A percentile compares a stretch with the other conserved stretches of the same genome.
phyloP scores from a whole-genome alignment of 805 yeast species.

The Yarrowia sp. region DNA sequence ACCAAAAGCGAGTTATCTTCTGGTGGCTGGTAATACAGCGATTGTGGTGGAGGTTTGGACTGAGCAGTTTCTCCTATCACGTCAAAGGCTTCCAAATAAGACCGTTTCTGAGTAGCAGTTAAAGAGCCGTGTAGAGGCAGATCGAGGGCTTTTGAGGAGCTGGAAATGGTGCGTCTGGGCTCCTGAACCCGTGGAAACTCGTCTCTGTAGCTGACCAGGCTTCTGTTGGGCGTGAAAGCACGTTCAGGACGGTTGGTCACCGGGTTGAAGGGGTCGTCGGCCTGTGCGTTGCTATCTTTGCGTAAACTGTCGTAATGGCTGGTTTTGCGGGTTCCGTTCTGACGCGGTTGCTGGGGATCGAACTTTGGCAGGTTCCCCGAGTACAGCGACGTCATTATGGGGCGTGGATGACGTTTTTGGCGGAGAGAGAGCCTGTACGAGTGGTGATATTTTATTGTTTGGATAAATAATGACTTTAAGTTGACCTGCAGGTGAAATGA shows the following conservation, averaged over 20 bases:
- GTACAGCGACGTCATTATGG: constrained; percentile 18
- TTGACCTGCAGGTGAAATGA: constrained; percentile 1
- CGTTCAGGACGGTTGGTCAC: background rate
- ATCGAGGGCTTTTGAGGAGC: constrained; percentile 1
- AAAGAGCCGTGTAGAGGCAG: constrained; percentile 28
- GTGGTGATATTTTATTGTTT: constrained; percentile 1
- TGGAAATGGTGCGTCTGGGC: background rate
- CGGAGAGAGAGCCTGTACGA: no score
- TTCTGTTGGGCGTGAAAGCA: constrained; percentile 24
- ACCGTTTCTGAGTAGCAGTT: constrained; percentile 29
- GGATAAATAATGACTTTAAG: constrained; percentile 16
- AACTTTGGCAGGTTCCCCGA: constrained; percentile 31
- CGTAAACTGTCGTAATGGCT: constrained; percentile 32
- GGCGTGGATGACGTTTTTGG: no score
- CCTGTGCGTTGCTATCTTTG: constrained; percentile 19
- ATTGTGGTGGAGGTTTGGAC: background rate
- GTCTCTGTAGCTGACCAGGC: constrained; percentile 14
- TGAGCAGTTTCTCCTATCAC: constrained; percentile 2
- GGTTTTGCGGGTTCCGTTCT: constrained; percentile 5
- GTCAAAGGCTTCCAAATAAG: constrained; percentile 34
- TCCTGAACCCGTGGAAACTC: background rate
- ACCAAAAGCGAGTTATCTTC: constrained; percentile 17
- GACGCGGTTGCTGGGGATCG: constrained; percentile 23
- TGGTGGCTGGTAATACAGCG: constrained; percentile 1
- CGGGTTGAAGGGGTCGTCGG: constrained; percentile 29